These are phyloP conservation scores for Fusarium sp. DNA, from an alignment of 2,329 filamentous ascomycete species.

Conservation along the genomic window DNA sequence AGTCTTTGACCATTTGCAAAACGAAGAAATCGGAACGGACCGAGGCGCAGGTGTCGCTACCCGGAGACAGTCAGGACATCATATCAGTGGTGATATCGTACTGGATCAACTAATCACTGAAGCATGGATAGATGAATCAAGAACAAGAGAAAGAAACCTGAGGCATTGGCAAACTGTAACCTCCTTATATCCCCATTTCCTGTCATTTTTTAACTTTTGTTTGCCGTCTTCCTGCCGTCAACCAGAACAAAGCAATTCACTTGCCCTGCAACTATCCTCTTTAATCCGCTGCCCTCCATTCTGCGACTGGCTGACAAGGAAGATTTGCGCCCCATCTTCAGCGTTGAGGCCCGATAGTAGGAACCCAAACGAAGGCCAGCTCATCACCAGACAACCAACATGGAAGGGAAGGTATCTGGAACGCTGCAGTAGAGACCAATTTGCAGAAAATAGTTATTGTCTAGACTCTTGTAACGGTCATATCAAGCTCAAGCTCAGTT, in stretches of 20 bases:
- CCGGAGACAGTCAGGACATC: slow-evolving; percentile 7
- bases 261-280: slow-evolving; percentile 32
- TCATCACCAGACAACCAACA: slow-evolving; percentile 23
- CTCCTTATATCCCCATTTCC: slow-evolving; percentile 34
- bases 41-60: slow-evolving; percentile 33
- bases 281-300: slow-evolving; percentile 35
- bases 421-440: background rate
- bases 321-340: slow-evolving; percentile 33
- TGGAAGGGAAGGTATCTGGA: background rate
- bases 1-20: slow-evolving; percentile 16
- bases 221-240: slow-evolving; percentile 24
- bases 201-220: slow-evolving; percentile 29
- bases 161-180: slow-evolving; percentile 37
- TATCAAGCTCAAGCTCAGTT: background rate
- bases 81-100: background rate
- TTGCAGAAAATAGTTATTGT: background rate
- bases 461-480: background rate
- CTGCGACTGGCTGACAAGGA: slow-evolving; percentile 30
- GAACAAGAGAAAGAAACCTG: slow-evolving; percentile 5
- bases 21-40: slow-evolving; percentile 39
- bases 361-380: slow-evolving; percentile 19
- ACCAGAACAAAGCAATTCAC: slow-evolving; percentile 24
- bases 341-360: slow-evolving; percentile 38
- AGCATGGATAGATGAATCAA: background rate
- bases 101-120: background rate